Percentiles rank a stretch among this genome's conserved stretches.
Conservation (phyloP, 2,329 filamentous ascomycete species). For the Calonectria multiphialidica region DNA sequence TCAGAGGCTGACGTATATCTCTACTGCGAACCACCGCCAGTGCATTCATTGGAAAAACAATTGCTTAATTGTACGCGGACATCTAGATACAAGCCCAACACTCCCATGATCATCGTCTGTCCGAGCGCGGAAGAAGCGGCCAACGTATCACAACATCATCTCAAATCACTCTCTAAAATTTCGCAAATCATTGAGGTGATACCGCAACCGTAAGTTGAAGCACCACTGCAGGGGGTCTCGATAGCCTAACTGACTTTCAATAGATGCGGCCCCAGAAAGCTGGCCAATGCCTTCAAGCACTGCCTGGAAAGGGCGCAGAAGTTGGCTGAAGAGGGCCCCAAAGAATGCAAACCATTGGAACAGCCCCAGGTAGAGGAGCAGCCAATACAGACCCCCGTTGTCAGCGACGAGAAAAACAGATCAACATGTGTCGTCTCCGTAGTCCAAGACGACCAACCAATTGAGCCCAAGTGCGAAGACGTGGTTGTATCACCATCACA, state of each 20-base stretch:
- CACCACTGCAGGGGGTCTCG: neutral
- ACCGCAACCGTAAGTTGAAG: conserved; percentile 45
- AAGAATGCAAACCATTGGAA: neutral
- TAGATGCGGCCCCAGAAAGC: conserved; percentile 45
- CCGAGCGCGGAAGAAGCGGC: conserved; percentile 46
- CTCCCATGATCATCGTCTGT: conserved; percentile 46
- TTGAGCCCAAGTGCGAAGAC: neutral
- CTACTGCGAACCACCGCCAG: conserved; percentile 43
- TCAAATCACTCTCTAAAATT: conserved; percentile 33
- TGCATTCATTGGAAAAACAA: conserved; percentile 26
- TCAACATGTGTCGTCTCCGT: neutral
- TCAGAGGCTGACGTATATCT: conserved; percentile 39
- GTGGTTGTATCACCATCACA: neutral
- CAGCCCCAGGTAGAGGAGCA: neutral
- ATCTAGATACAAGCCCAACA: neutral
- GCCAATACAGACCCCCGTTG: neutral
- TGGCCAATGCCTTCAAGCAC: conserved; percentile 44
- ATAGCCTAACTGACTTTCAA: neutral
- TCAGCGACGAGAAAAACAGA: neutral
- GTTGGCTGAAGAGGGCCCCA: neutral
- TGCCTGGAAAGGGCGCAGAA: conserved; percentile 32
- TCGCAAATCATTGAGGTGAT: conserved; percentile 47
- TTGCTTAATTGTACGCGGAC: conserved; percentile 21
- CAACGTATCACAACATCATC: conserved; percentile 38
- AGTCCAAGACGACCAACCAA: neutral